Evolutionary conservation across 495 filamentous ascomycete genomes (phyloP).

Genomic region (Cladorrhinum samala): DNA sequence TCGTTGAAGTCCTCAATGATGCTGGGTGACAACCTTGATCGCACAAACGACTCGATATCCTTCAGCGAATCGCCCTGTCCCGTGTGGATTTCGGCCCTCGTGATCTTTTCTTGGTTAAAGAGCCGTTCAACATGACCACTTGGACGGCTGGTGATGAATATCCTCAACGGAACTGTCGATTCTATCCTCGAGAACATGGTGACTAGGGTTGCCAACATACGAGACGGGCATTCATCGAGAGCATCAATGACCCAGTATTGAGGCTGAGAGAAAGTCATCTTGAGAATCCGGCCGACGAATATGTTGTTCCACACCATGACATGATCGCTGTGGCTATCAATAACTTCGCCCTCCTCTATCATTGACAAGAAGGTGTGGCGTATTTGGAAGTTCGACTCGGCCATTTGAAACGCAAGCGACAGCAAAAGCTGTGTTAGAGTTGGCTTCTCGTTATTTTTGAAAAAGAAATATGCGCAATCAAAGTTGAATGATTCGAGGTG

Average conservation of each 20-base stretch:
- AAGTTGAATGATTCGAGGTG: conserved; percentile 15
- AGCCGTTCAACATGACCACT: conserved; percentile 10
- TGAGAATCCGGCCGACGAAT: conserved; percentile 20
- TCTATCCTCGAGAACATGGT: conserved; percentile 26
- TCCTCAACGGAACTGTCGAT: conserved; percentile 18
- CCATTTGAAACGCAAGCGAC: conserved; percentile 25
- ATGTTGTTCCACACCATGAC: conserved; percentile 21
- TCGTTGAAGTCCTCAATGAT: conserved; percentile 10
- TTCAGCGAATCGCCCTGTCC: conserved; percentile 14
- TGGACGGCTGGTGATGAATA: conserved; percentile 31
- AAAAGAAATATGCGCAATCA: conserved; percentile 20
- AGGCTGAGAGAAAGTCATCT: conserved; percentile 10
- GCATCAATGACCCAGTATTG: conserved; percentile 27
- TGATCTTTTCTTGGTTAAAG: conserved; percentile 8
- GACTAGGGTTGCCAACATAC: conserved; percentile 13
- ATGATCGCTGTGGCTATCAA: conserved; percentile 17
- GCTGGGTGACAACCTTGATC: conserved; percentile 6
- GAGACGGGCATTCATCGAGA: conserved; percentile 16
- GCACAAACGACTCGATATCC: conserved; percentile 13
- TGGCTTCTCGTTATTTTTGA: conserved; percentile 14
- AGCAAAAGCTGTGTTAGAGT: conserved; percentile 6
- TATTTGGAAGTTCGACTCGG: conserved; percentile 16
- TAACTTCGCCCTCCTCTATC: conserved; percentile 10
- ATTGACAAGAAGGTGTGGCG: conserved; percentile 17
- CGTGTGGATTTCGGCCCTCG: conserved; percentile 9